These are phyloP conservation scores for Artomyces pyxidatus DNA, from an alignment of 768 basidiomycete species.

Conservation along the genomic window DNA sequence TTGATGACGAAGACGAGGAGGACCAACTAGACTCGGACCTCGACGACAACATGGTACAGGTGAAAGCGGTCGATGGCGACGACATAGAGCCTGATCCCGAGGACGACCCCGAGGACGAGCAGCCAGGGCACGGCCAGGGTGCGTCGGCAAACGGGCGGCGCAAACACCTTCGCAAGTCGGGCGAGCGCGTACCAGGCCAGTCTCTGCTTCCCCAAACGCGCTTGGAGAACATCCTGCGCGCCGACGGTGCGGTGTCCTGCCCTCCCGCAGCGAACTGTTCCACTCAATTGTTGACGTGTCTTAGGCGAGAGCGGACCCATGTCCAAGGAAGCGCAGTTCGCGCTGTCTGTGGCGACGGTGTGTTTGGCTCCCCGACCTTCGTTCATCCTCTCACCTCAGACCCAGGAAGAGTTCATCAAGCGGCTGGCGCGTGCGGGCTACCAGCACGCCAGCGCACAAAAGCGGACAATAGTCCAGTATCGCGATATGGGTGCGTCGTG, in stretches of 20 bases:
- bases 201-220: slow-evolving; percentile 12
- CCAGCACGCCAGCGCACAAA: slow-evolving; percentile 5
- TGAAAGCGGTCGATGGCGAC: slow-evolving; percentile 9
- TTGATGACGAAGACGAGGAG: slow-evolving; percentile 16
- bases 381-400: background rate
- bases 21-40: slow-evolving; percentile 16
- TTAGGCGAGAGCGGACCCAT: slow-evolving; percentile 16
- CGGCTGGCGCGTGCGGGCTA: slow-evolving; percentile 13
- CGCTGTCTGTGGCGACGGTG: slow-evolving; percentile 15
- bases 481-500: slow-evolving; percentile 17
- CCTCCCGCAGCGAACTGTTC: no score
- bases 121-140: slow-evolving; percentile 1
- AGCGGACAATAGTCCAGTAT: slow-evolving; percentile 11
- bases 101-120: slow-evolving; percentile 6
- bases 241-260: slow-evolving; percentile 13
- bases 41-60: slow-evolving; percentile 5
- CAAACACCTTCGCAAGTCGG: slow-evolving; percentile 12
- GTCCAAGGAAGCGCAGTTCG: slow-evolving; percentile 17
- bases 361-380: slow-evolving; percentile 6
- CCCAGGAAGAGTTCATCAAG: slow-evolving; percentile 17
- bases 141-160: slow-evolving; percentile 7
- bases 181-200: slow-evolving; percentile 13
- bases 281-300: background rate
- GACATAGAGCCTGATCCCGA: slow-evolving; percentile 15
- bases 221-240: slow-evolving; percentile 15